Evolutionary conservation across 2,329 filamentous ascomycete species (phyloP), one percentile per base, ranked within the genome.

Genomic region (Fusarium sp.): DNA sequence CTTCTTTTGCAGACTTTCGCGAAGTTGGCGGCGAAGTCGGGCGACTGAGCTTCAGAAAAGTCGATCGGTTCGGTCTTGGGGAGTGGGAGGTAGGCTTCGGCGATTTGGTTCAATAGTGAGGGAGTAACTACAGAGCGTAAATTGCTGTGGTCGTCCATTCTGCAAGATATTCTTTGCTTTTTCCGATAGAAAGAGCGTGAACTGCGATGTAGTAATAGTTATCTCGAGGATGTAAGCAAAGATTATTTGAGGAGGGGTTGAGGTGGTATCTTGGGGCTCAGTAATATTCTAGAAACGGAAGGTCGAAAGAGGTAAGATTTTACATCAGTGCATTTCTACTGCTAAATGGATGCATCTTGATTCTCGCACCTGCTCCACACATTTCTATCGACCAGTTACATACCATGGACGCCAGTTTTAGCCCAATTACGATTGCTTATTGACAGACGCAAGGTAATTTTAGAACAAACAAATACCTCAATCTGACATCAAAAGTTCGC

Each of bases 51-150:
- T 2, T 52, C 27, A 2, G 32, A 33, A 1, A 61, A 61, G 39
- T 20, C 37, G 10, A 60, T 17, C 0, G 44, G n/a, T 20, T 61
- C 25, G 0, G 19, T 37, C 9, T 52, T 61, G 1, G 55, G 17
- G 14, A 52, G 39, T 2, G 55, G 45, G 1, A 61, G 45, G 15
- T 52, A 60, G 0, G 32, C 45, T 11, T 53, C 55, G 1, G 39
- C n/a, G 1, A 60, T 43, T 9, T 45, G 45, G 25, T 13, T 10
- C 0, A 61, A 17, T 6, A 61, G 32, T 3, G 33, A 9, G 0
- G 57, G 57, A 4, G 55, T 60, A 0, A 61, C 23, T 0, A 45
- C 1, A 14, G 44, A 27, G 9, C 5, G 37, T 1, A 61, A 7
- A 7, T 9, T 7, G 3, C 7, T 1, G 1, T 27, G 25, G 2